Base-by-base conservation (phyloP, 768 basidiomycete genomes). In the Leucocoprinus birnbaumii region DNA sequence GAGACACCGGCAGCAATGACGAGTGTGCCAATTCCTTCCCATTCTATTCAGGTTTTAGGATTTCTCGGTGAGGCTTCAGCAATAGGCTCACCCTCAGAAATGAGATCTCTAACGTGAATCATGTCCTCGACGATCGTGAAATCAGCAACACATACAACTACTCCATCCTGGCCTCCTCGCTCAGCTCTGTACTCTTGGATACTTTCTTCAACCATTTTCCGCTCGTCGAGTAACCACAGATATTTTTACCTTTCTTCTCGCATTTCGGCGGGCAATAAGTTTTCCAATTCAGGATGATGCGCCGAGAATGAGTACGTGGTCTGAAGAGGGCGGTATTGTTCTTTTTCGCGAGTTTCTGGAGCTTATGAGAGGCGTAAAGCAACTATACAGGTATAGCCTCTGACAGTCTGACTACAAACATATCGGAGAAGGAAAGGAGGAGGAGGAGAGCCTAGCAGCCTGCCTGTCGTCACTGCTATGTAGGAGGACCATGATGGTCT, bases 1-100 rank as follows among this genome's bases (percentile, higher is more conserved):
- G 91, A 91, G 0, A 94, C 89, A 3, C 94, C 94, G 2, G 93
- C 92, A 27, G 82, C 79, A 34, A 96, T 80, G 26, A 93, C 71
- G 4, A 96, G 65, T 0, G 94, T 96, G 67, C 96, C 94, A 1
- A 95, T 60, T 14, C 92, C 90, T 1, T 71, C 73, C 91, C 92
- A 94, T 59, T 76, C 94, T 95, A 55, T 42, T 10, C n/a, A 3
- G 4, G 4, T 11, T 5, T 31, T 31, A 31, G 31, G 11, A n/a
- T 22, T n/a, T 54, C 11, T 31, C n/a, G 27, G 46, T 26, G 31
- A 24, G 37, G 24, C 34, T 25, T 6, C n/a, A 22, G 25, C 27
- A 53, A 46, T 16, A 6, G 27, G 26, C 46, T 41, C 48, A 89
- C 93, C 79, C 59, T 71, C 68, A 43, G 80, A 73, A 22, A 95